A percentile compares a stretch with the other conserved stretches of the same genome.
These are phyloP conservation scores for Ambispora gerdemannii DNA, from an alignment of 192 early-diverging fungal species.

Conservation along the genomic window DNA sequence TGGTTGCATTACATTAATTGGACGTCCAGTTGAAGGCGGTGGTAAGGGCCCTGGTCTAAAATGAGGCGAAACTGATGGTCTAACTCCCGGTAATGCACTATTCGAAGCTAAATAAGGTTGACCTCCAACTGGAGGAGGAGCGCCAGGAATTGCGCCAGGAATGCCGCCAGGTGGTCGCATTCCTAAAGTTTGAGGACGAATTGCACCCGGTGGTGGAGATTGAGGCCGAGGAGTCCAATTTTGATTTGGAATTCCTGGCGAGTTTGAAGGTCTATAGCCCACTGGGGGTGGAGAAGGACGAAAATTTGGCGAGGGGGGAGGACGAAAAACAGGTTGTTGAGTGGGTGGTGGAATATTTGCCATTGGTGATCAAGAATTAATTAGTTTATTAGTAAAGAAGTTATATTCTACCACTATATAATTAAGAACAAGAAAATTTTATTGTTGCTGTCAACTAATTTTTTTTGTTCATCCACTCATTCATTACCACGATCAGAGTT, in stretches of 20 bases:
- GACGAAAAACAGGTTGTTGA: neutral
- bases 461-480: no score
- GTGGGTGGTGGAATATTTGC: constrained; percentile 12
- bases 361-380: no score
- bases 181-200: no score
- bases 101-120: neutral
- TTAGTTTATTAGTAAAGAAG: no score
- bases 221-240: neutral
- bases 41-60: constrained; percentile 13
- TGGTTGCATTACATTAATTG: constrained; percentile 9
- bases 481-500: no score
- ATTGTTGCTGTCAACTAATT: no score
- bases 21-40: constrained; percentile 29
- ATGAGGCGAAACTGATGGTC: constrained; percentile 18
- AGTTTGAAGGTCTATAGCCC: neutral
- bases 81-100: constrained; percentile 20
- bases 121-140: neutral
- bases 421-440: no score
- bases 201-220: neutral
- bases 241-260: neutral
- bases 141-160: neutral
- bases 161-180: neutral
- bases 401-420: no score
- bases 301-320: constrained; percentile 23
- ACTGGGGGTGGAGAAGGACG: neutral